phyloP scores from a whole-genome alignment of 2,329 filamentous ascomycete species.

The Diaporthe sp. region DNA sequence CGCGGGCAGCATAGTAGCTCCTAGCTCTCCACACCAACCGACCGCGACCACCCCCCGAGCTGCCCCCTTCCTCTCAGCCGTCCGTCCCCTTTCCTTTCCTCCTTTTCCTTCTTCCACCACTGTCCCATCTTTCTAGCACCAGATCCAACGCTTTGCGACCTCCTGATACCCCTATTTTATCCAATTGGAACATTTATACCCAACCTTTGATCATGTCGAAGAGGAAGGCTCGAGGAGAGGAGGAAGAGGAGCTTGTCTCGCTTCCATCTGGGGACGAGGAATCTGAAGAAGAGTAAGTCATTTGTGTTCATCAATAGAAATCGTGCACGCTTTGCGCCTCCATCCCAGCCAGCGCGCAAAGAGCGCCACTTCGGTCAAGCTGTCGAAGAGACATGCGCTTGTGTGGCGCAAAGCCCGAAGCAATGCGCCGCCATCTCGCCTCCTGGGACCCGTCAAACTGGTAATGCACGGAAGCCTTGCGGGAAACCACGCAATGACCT shows the following conservation, averaged over 20 bases:
- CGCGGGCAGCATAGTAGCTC: constrained; percentile 30
- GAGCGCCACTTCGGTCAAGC: constrained; percentile 41
- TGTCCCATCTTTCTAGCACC: constrained; percentile 11
- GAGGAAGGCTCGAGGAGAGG: constrained; percentile 63
- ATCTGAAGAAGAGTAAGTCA: constrained; percentile 68
- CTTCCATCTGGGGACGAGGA: constrained; percentile 66
- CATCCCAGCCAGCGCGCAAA: constrained; percentile 36
- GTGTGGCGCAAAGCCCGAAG: constrained; percentile 42
- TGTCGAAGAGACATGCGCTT: neutral
- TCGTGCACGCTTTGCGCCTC: constrained; percentile 46
- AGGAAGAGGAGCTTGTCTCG: constrained; percentile 68
- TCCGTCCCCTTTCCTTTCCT: constrained; percentile 43
- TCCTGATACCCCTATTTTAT: constrained; percentile 33
- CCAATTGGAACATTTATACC: constrained; percentile 48
- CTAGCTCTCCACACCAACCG: constrained; percentile 40
- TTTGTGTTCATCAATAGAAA: constrained; percentile 43
- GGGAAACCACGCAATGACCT: constrained; percentile 19
- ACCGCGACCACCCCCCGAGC: constrained; percentile 42
- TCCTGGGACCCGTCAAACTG: neutral
- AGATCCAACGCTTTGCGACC: constrained; percentile 5
- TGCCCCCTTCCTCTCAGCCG: constrained; percentile 47
- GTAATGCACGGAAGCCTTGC: neutral
- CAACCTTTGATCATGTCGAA: constrained; percentile 59
- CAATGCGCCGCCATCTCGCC: neutral
- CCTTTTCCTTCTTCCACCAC: constrained; percentile 39